phyloP scores from a whole-genome alignment of 2,329 filamentous ascomycete genomes.

The Pyrenochaeta sp. region DNA sequence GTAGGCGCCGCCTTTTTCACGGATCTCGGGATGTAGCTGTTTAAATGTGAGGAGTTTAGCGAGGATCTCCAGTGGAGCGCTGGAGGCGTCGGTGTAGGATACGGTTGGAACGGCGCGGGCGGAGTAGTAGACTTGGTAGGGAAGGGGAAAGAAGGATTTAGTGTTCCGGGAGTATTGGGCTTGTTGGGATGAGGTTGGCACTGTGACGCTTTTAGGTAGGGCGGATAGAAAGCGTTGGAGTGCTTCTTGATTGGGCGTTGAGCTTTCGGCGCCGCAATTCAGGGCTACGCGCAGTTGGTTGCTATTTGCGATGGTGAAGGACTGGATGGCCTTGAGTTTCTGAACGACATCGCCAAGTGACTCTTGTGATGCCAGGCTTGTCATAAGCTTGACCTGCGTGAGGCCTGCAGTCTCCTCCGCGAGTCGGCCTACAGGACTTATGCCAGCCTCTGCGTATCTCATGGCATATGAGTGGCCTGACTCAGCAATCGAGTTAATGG shows the following conservation, averaged over 20 bases:
- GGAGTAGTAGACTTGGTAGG: conserved; percentile 97
- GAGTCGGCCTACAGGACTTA: conserved; percentile 75
- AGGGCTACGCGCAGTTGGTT: conserved; percentile 78
- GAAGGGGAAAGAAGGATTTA: conserved; percentile 90
- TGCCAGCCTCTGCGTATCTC: conserved; percentile 79
- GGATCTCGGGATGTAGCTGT: conserved; percentile 94
- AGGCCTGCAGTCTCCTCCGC: conserved; percentile 90
- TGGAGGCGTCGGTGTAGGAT: conserved; percentile 78
- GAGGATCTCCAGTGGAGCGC: conserved; percentile 85
- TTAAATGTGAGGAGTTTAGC: conserved; percentile 95
- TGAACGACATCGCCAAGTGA: conserved; percentile 77
- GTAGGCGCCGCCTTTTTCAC: conserved; percentile 96
- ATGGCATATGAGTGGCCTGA: conserved; percentile 89
- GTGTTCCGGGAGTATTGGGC: conserved; percentile 52
- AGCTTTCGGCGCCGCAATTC: conserved; percentile 82
- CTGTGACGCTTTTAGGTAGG: conserved; percentile 57
- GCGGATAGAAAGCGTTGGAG: conserved; percentile 74
- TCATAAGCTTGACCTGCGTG: conserved; percentile 85
- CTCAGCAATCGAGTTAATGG: conserved; percentile 89
- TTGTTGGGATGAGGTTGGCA: conserved; percentile 40
- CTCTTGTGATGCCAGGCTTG: conserved; percentile 78
- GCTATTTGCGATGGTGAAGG: conserved; percentile 74
- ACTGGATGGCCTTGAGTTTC: conserved; percentile 87
- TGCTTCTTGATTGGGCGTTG: conserved; percentile 72
- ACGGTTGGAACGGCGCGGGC: conserved; percentile 82